Conservation (phyloP, 78 protist species). For the Speleostelium caveatum region DNA sequence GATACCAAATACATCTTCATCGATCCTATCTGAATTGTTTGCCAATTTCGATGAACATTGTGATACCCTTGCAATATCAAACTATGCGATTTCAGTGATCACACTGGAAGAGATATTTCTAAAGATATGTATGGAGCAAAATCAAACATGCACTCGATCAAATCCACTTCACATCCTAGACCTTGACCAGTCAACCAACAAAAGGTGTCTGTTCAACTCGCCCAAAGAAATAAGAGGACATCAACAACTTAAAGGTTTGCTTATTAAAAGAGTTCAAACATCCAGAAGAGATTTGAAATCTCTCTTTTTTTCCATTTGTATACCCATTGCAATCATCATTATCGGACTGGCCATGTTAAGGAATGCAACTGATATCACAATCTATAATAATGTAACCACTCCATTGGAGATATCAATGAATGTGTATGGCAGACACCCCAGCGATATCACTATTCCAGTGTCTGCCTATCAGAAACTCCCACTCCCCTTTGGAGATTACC, state of each 20-base stretch:
- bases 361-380: neutral
- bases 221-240: neutral
- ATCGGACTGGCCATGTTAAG: constrained; percentile 7
- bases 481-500: no score
- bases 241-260: constrained; percentile 55
- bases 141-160: no score
- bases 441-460: neutral
- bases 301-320: constrained; percentile 26
- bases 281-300: constrained; percentile 37
- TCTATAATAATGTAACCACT: constrained; percentile 6
- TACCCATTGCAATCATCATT: neutral
- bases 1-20: neutral
- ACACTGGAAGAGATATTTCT: constrained; percentile 41
- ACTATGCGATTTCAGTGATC: constrained; percentile 31
- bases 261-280: constrained; percentile 17
- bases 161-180: no score
- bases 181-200: no score
- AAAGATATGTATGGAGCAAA: constrained; percentile 11
- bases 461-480: no score
- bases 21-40: constrained; percentile 17
- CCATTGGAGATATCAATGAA: neutral
- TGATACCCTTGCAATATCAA: neutral
- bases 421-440: neutral
- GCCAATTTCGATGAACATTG: constrained; percentile 12
- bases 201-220: constrained; percentile 9